phyloP scores from a whole-genome alignment of 2,329 filamentous ascomycete species.

The Cercospora zeae-maydis region DNA sequence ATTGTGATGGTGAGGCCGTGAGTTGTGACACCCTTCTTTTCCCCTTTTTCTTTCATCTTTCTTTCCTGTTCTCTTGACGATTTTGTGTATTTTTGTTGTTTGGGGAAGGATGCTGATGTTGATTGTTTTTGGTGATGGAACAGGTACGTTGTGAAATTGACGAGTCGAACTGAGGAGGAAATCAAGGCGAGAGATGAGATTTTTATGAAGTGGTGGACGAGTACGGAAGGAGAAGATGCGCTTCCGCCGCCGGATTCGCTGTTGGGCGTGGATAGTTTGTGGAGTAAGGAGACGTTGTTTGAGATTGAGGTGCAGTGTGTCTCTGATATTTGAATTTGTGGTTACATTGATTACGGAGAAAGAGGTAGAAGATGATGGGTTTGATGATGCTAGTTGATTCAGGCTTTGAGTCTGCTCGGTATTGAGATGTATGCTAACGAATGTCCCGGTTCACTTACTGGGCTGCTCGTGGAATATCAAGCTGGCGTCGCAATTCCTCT shows the following conservation, averaged over 20 bases:
- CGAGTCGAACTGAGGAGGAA: slow-evolving; percentile 8
- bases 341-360: slow-evolving; percentile 4
- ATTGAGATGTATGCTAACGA: no score
- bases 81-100: not conserved
- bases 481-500: not conserved
- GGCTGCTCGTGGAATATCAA: no score
- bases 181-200: slow-evolving; percentile 10
- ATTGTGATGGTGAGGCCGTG: slow-evolving; percentile 23
- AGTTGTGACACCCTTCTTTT: no score
- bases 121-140: not conserved
- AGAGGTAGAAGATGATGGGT: not conserved
- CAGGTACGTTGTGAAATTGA: slow-evolving; percentile 24
- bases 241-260: slow-evolving; percentile 19
- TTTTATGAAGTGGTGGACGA: slow-evolving; percentile 21
- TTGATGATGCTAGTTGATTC: no score
- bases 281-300: slow-evolving; percentile 19
- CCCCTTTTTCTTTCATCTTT: no score
- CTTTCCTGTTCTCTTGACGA: not conserved
- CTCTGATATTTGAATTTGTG: slow-evolving; percentile 9
- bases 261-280: slow-evolving; percentile 23
- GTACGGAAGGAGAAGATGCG: slow-evolving; percentile 14
- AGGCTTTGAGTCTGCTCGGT: no score
- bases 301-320: slow-evolving; percentile 18
- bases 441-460: no score
- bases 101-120: not conserved